Conservation (phyloP, 495 filamentous ascomycete genomes). For the Sordaria brevicollis region DNA sequence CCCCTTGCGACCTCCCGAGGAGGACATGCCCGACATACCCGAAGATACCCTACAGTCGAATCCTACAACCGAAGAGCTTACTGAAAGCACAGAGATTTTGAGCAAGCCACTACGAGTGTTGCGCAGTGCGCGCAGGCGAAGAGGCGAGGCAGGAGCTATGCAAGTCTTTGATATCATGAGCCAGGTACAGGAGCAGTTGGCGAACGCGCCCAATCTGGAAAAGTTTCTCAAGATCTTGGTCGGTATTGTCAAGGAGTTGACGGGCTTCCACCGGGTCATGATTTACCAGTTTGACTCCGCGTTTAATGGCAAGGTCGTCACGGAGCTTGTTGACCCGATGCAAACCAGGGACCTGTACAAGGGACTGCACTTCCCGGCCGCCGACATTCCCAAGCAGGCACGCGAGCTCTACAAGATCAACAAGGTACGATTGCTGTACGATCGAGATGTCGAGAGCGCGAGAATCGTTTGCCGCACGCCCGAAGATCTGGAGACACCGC, state of each 20-base stretch:
- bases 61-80: constrained; percentile 61
- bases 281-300: constrained; percentile 82
- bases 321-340: constrained; percentile 71
- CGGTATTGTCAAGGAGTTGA: constrained; percentile 77
- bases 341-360: constrained; percentile 83
- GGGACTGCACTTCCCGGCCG: constrained; percentile 82
- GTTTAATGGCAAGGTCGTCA: constrained; percentile 80
- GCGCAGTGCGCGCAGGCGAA: constrained; percentile 63
- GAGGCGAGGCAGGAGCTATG: constrained; percentile 82
- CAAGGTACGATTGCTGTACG: constrained; percentile 70
- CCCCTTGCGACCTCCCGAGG: constrained; percentile 53
- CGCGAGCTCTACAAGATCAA: constrained; percentile 73
- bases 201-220: constrained; percentile 56
- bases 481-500: constrained; percentile 64
- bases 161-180: constrained; percentile 89
- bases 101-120: constrained; percentile 74
- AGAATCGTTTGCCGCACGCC: constrained; percentile 71
- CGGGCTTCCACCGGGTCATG: constrained; percentile 88
- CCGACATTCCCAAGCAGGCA: constrained; percentile 83
- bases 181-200: constrained; percentile 72
- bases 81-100: constrained; percentile 59
- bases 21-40: constrained; percentile 47
- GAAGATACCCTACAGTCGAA: constrained; percentile 62
- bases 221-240: constrained; percentile 62
- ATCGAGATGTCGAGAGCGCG: constrained; percentile 64